These are phyloP conservation scores for Pyricularia sp. DNA, from an alignment of 2,329 filamentous ascomycete genomes.

Conservation along the genomic window DNA sequence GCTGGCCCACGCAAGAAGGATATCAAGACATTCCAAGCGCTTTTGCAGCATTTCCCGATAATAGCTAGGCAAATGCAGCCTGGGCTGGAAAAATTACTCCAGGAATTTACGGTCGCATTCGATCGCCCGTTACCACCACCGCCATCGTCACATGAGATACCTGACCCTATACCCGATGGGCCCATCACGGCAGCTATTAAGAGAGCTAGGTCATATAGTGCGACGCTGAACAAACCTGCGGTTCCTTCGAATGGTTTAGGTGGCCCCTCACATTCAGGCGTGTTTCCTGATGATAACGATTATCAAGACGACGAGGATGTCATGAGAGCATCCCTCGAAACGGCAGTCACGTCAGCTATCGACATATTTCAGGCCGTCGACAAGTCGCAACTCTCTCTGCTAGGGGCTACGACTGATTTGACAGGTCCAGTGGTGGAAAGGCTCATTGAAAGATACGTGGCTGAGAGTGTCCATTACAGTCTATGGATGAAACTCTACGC, in stretches of 20 bases:
- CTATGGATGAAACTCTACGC: constrained; percentile 73
- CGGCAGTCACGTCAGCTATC: constrained; percentile 82
- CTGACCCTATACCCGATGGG: constrained; percentile 44
- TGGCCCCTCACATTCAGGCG: not conserved
- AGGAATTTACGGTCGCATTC: constrained; percentile 75
- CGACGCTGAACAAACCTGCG: constrained; percentile 12
- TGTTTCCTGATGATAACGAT: constrained; percentile 46
- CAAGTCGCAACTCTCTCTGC: constrained; percentile 81
- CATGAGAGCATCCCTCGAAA: constrained; percentile 80
- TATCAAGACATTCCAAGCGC: constrained; percentile 77
- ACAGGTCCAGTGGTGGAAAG: constrained; percentile 86
- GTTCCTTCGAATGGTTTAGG: constrained; percentile 13
- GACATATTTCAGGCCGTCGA: constrained; percentile 93
- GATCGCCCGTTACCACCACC: constrained; percentile 73
- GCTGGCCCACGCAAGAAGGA: constrained; percentile 66
- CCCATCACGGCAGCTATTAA: constrained; percentile 42
- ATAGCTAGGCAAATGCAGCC: constrained; percentile 94
- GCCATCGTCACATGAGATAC: constrained; percentile 46
- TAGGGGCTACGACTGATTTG: constrained; percentile 85
- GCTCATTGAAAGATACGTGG: constrained; percentile 87
- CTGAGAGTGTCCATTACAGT: constrained; percentile 83
- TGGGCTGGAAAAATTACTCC: constrained; percentile 77
- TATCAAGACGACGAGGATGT: constrained; percentile 84
- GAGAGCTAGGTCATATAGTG: constrained; percentile 39
- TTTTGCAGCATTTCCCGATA: constrained; percentile 85